phyloP scores from a whole-genome alignment of 108 stramenopile genomes.

The Pseudonitzschia pungens region DNA sequence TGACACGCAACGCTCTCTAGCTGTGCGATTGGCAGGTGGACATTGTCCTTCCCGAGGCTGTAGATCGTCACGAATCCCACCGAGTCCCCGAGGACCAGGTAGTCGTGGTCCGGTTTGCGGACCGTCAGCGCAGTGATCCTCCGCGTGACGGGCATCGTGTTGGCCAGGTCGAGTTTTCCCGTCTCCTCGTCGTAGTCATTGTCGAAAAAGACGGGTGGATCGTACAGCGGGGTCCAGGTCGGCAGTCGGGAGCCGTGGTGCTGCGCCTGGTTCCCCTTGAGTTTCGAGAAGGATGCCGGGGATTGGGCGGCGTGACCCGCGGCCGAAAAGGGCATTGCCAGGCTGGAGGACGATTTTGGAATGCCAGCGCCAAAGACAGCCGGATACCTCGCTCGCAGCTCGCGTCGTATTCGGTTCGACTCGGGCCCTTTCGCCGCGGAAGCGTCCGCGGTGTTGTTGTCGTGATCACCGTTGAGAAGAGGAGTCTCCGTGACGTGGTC shows the following conservation, averaged over 20 bases:
- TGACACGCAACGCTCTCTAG: slow-evolving; percentile 42
- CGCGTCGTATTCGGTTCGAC: not conserved
- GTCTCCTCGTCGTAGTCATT: slow-evolving; percentile 32
- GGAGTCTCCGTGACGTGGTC: too few species aligned
- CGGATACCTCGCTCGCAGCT: slow-evolving; percentile 3
- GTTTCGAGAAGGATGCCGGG: not conserved
- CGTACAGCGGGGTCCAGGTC: slow-evolving; percentile 31
- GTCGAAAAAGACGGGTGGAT: slow-evolving; percentile 34
- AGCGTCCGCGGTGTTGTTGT: not conserved
- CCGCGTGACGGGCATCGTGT: slow-evolving; percentile 26
- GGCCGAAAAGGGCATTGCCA: slow-evolving; percentile 3
- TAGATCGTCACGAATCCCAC: slow-evolving; percentile 53
- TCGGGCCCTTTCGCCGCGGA: not conserved
- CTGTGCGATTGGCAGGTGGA: slow-evolving; percentile 29
- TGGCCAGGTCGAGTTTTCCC: slow-evolving; percentile 7
- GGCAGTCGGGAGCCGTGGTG: slow-evolving; percentile 6
- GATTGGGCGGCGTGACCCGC: not conserved
- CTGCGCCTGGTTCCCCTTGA: slow-evolving; percentile 6
- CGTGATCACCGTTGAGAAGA: too few species aligned
- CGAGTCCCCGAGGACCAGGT: slow-evolving; percentile 49
- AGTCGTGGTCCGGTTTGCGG: slow-evolving; percentile 31
- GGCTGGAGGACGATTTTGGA: not conserved
- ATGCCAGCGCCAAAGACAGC: slow-evolving; percentile 5
- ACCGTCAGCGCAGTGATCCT: slow-evolving; percentile 34
- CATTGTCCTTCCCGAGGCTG: slow-evolving; percentile 14